These are phyloP conservation scores for Sungouiozyma intestinalis DNA, from an alignment of 805 yeast species.

Conservation along the genomic window DNA sequence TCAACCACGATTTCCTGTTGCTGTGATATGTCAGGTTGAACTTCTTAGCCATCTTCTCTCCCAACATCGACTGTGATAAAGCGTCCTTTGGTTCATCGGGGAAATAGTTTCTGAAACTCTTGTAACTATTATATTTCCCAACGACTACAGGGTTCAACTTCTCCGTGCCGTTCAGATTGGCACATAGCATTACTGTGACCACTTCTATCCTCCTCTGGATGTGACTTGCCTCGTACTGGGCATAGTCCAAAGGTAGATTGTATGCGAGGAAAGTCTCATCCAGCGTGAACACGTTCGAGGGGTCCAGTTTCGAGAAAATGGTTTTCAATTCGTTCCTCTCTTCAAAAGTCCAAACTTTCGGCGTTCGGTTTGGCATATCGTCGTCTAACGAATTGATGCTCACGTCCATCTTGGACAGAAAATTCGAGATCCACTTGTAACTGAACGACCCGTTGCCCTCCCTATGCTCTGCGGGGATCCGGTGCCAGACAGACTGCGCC, in stretches of 20 bases:
- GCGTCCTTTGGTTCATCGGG: constrained; percentile 24
- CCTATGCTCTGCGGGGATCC: constrained; percentile 41
- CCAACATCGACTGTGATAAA: constrained; percentile 21
- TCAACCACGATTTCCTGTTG: constrained; percentile 52
- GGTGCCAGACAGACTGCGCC: constrained; percentile 53
- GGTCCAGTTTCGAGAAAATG: constrained; percentile 36
- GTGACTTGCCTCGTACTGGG: constrained; percentile 33
- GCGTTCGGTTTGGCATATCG: constrained; percentile 33
- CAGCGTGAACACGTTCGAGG: constrained; percentile 45
- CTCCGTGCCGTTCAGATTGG: constrained; percentile 53
- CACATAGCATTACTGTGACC: constrained; percentile 49
- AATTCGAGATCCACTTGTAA: constrained; percentile 47
- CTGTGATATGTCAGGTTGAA: constrained; percentile 48
- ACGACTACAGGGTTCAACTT: constrained; percentile 51
- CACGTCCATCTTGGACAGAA: constrained; percentile 39
- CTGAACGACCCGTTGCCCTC: constrained; percentile 59
- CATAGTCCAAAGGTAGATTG: constrained; percentile 49
- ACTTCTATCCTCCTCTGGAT: constrained; percentile 31
- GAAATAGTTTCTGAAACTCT: constrained; percentile 31
- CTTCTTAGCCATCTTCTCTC: constrained; percentile 38
- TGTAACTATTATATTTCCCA: constrained; percentile 44
- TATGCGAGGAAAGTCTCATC: constrained; percentile 54
- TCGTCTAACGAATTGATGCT: constrained; percentile 37
- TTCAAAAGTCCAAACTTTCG: constrained; percentile 52
- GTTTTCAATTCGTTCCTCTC: constrained; percentile 42